Evolutionary conservation across 495 filamentous ascomycete genomes (phyloP).

Genomic region (Podospora pseudocomata): DNA sequence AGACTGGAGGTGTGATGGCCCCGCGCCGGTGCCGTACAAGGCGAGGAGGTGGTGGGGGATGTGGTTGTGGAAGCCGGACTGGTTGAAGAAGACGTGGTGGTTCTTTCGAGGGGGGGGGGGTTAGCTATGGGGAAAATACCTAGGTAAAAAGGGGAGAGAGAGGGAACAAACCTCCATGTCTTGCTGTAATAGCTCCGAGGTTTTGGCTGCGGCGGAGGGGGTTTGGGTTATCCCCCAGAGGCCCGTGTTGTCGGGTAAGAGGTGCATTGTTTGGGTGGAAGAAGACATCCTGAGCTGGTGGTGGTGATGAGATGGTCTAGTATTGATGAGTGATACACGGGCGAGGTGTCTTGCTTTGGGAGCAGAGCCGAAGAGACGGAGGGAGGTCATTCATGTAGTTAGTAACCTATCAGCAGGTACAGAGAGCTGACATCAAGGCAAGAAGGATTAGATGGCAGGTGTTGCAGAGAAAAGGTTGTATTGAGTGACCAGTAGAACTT

Average conservation of each 20-base stretch:
- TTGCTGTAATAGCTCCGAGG: constrained; percentile 64
- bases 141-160: no score
- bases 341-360: neutral
- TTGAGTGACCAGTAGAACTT: neutral
- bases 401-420: no score
- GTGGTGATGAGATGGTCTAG: neutral
- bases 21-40: constrained; percentile 71
- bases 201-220: constrained; percentile 55
- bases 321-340: neutral
- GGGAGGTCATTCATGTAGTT: neutral
- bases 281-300: neutral
- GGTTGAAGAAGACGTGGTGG: constrained; percentile 77
- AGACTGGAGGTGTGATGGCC: constrained; percentile 50
- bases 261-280: constrained; percentile 48
- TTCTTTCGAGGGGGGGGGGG: constrained; percentile 27
- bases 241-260: constrained; percentile 56
- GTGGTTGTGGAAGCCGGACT: constrained; percentile 63
- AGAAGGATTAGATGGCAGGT: neutral
- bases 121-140: no score
- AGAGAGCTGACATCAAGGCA: neutral
- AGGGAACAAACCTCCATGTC: constrained; percentile 55
- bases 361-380: neutral
- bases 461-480: no score
- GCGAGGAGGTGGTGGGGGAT: constrained; percentile 72
- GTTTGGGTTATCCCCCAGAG: constrained; percentile 53